These are phyloP conservation scores for Wallacemonas sp. DNA, from an alignment of 208 protist genomes.

Conservation along the genomic window DNA sequence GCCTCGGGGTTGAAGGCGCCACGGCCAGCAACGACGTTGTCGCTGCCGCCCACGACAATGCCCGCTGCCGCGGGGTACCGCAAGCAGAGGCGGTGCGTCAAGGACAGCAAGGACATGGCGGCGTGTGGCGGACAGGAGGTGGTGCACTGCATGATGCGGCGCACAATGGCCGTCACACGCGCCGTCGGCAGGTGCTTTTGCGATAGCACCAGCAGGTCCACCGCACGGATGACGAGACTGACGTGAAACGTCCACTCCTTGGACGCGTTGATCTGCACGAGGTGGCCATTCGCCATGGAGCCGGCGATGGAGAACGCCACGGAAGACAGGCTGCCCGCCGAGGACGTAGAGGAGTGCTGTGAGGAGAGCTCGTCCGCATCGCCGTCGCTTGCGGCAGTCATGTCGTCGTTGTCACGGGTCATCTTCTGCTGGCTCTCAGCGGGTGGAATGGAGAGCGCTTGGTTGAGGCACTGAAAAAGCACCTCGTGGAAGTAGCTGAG, in stretches of 20 bases:
- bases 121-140: constrained; percentile 82
- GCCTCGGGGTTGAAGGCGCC: constrained; percentile 86
- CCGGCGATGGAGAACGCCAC: constrained; percentile 90
- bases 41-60: constrained; percentile 85
- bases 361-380: constrained; percentile 73
- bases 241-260: constrained; percentile 90
- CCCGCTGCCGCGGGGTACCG: constrained; percentile 79
- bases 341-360: constrained; percentile 71
- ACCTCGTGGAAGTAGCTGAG: constrained; percentile 93
- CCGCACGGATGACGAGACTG: constrained; percentile 80
- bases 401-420: constrained; percentile 38
- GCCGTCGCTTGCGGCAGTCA: constrained; percentile 25
- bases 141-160: constrained; percentile 66
- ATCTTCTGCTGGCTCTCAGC: constrained; percentile 59
- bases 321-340: constrained; percentile 87
- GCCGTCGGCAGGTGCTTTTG: constrained; percentile 86
- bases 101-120: constrained; percentile 71
- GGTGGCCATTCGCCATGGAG: constrained; percentile 83
- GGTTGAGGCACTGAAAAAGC: constrained; percentile 78
- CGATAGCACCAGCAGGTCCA: constrained; percentile 88
- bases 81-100: constrained; percentile 79
- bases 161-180: constrained; percentile 86
- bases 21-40: constrained; percentile 85
- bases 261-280: constrained; percentile 78
- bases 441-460: constrained; percentile 74